phyloP scores from a whole-genome alignment of 2,329 filamentous ascomycete genomes.

The Aspergillus sp. region DNA sequence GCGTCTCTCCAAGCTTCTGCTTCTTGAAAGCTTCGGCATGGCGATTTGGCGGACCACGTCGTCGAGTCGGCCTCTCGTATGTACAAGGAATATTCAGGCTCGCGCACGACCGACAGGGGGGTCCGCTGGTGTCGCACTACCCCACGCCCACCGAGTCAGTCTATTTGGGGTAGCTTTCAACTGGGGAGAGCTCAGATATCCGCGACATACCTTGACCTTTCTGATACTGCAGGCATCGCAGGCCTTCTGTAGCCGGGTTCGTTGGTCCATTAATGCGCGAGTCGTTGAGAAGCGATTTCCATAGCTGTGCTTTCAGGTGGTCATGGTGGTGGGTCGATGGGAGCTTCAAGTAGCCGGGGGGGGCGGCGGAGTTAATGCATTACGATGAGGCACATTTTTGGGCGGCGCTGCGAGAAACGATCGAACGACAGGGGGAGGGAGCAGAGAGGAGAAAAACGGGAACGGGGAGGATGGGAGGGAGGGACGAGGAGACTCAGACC shows the following conservation, averaged over 20 bases:
- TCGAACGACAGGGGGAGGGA: neutral
- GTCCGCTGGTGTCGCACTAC: slow-evolving; percentile 66
- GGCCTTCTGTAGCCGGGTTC: slow-evolving; percentile 50
- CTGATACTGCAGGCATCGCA: slow-evolving; percentile 55
- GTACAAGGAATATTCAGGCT: slow-evolving; percentile 67
- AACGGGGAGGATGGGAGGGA: neutral
- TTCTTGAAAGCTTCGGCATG: slow-evolving; percentile 68
- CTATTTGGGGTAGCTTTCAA: slow-evolving; percentile 2
- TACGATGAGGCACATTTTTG: neutral
- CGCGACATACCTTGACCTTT: slow-evolving; percentile 51
- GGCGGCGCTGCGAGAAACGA: neutral
- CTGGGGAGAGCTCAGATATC: slow-evolving; percentile 8
- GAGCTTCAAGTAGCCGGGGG: slow-evolving; percentile 8
- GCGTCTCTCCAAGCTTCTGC: slow-evolving; percentile 49
- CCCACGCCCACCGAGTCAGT: slow-evolving; percentile 12
- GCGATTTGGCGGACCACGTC: slow-evolving; percentile 65
- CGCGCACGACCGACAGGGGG: slow-evolving; percentile 65
- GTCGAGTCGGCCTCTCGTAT: slow-evolving; percentile 62
- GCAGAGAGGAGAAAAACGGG: neutral
- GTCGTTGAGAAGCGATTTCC: slow-evolving; percentile 20
- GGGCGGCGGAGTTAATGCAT: slow-evolving; percentile 1
- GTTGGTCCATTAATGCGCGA: slow-evolving; percentile 34
- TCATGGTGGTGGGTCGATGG: slow-evolving; percentile 15
- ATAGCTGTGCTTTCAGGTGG: slow-evolving; percentile 17
- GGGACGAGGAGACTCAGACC: neutral